phyloP scores from a whole-genome alignment of 495 filamentous ascomycete species.

The Xylaria venustula region DNA sequence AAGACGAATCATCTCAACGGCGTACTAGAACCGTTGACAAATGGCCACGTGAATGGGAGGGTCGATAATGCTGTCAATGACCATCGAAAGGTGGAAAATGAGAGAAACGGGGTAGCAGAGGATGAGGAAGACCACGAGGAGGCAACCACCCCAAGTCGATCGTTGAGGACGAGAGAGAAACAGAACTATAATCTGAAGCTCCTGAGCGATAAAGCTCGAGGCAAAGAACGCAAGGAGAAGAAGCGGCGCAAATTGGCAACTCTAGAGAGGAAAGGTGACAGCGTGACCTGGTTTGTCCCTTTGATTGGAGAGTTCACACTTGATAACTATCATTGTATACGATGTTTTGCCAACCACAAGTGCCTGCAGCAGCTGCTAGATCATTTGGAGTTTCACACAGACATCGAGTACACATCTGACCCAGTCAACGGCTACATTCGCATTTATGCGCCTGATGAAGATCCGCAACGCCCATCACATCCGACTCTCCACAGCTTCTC shows the following conservation, averaged over 20 bases:
- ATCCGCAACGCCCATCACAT: conserved; percentile 20
- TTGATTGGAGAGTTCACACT: conserved; percentile 41
- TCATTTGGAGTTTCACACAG: conserved; percentile 44
- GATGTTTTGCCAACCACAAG: conserved; percentile 43
- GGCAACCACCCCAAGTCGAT: conserved; percentile 40
- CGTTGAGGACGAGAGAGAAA: conserved; percentile 37
- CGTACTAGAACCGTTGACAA: conserved; percentile 26
- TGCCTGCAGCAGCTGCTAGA: conserved; percentile 42
- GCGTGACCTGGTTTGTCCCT: conserved; percentile 44
- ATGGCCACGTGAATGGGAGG: conserved; percentile 29
- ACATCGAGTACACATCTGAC: conserved; percentile 47
- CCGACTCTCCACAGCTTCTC: conserved; percentile 19
- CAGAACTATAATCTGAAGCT: conserved; percentile 54
- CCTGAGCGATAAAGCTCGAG: conserved; percentile 46
- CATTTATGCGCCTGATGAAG: conserved; percentile 26
- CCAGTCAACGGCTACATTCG: conserved; percentile 21
- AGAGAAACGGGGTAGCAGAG: conserved; percentile 28
- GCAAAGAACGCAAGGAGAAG: conserved; percentile 40
- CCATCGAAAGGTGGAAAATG: conserved; percentile 14
- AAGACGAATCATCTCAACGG: conserved; percentile 29
- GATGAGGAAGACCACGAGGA: conserved; percentile 33
- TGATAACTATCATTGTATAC: conserved; percentile 41
- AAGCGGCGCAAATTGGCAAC: conserved; percentile 36
- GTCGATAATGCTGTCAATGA: conserved; percentile 17
- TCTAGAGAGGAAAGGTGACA: conserved; percentile 25